Conservation (phyloP, 768 basidiomycete genomes). For the Phaeotremella skinneri region DNA sequence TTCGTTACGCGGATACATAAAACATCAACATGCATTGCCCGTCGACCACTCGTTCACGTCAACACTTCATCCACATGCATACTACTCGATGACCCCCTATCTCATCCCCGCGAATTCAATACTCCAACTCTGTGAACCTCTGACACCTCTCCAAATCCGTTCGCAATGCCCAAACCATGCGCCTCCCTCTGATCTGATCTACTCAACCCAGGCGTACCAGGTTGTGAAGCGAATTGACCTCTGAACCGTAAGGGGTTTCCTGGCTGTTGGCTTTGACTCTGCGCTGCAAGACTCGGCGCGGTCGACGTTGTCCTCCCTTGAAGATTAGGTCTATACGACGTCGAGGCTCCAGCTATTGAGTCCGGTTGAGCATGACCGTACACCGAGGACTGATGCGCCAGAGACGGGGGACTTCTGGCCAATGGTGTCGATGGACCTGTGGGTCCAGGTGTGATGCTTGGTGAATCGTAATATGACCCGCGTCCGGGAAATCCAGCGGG, state of each 20-base stretch:
- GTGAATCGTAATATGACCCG: neutral
- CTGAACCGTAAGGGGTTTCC: slow-evolving; percentile 35
- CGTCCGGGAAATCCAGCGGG: slow-evolving; percentile 29
- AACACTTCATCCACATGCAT: no score
- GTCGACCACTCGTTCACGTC: no score
- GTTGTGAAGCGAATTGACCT: slow-evolving; percentile 43
- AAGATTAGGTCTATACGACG: neutral
- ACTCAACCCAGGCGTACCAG: slow-evolving; percentile 26
- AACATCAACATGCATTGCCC: no score
- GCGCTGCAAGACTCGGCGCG: neutral
- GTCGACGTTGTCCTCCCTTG: slow-evolving; percentile 7
- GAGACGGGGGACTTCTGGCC: neutral
- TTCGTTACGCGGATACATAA: no score
- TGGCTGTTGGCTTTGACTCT: slow-evolving; percentile 13
- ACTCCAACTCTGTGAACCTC: slow-evolving; percentile 14
- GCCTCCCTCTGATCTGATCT: neutral
- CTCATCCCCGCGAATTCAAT: slow-evolving; percentile 22
- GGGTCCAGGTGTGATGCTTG: neutral
- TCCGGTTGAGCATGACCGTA: slow-evolving; percentile 4
- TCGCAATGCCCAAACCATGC: neutral
- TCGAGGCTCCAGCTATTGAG: neutral
- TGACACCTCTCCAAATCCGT: neutral
- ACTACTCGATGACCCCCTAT: no score
- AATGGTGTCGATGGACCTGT: slow-evolving; percentile 6
- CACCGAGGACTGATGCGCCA: slow-evolving; percentile 3